Base-by-base conservation (phyloP, 805 yeast genomes). In the Ogataea zsoltii region DNA sequence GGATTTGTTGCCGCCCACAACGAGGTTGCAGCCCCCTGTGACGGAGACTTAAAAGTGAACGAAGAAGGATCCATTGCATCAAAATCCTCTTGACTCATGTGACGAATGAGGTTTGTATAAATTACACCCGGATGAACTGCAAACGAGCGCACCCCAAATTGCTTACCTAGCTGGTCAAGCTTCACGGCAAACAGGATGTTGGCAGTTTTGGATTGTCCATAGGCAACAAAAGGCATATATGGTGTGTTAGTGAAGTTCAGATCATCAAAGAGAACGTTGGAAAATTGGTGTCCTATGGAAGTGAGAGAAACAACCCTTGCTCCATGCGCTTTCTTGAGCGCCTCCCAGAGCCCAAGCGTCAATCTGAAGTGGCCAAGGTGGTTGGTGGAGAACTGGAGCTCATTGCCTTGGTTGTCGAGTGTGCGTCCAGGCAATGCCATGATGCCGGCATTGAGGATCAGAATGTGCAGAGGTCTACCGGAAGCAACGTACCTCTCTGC, bases 1-100 rank as follows among this genome's bases (percentile, higher is more conserved):
- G 42, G 42, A n/a, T 23, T 38, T 9, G 46, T 43, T 4, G 42
- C 46, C 23, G 32, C 25, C 42, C 46, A 43, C 12, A 43, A 16
- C 11, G 25, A 11, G 10, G 42, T 38, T 3, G 31, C 31, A 4
- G 31, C 31, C 13, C 31, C 31, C 31, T 28, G 31, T 11, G 14
- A 12, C 5, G 31, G 31, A n/a, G 31, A 7, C 31, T 13, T 28
- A 11, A 4, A 28, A 4, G 6, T 13, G 11, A 7, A 28, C n/a
- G 14, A 6, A 7, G 31, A 7, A 11, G 4, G 4, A 7, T 28
- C 13, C 31, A 28, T 11, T 13, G 6, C 14, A 7, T n/a, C 11
- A 28, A 28, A 13, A 11, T 28, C 14, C 4, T 28, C 31, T 5
- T 28, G 13, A 13, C n/a, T 12, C 38, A 37, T 25, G 14, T 37